These are phyloP conservation scores for Globisporangium mamillatum DNA, from an alignment of 352 stramenopile genomes.

Conservation along the genomic window DNA sequence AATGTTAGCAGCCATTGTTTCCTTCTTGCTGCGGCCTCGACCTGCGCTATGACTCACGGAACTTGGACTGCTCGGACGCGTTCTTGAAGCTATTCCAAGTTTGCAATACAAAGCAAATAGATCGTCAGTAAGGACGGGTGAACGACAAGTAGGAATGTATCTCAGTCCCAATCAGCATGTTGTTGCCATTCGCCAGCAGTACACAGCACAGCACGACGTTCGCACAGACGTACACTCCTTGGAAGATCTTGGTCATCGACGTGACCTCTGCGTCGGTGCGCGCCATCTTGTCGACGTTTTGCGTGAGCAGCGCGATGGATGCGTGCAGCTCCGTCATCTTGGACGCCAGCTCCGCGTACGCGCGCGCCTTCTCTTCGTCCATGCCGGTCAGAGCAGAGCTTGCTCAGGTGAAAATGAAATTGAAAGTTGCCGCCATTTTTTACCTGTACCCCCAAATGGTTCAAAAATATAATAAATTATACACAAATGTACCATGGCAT, in stretches of 20 bases:
- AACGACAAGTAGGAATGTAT: not conserved
- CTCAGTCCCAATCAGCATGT: not conserved
- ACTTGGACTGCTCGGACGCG: constrained; percentile 35
- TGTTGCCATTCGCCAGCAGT: not conserved
- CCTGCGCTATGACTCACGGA: constrained; percentile 17
- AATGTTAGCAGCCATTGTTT: not conserved
- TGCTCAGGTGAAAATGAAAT: not conserved
- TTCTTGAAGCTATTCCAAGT: constrained; percentile 42
- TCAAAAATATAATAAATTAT: too few species aligned
- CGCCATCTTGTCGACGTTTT: constrained; percentile 78
- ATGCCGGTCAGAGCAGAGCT: constrained; percentile 22
- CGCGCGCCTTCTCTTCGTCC: constrained; percentile 68
- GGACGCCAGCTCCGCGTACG: constrained; percentile 62
- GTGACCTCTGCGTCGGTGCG: constrained; percentile 64
- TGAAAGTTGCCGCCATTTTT: too few species aligned
- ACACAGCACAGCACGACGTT: too few species aligned
- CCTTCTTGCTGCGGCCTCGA: not conserved
- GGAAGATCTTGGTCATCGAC: constrained; percentile 74
- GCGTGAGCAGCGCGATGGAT: constrained; percentile 60
- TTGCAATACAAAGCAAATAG: not conserved
- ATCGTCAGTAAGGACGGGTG: not conserved
- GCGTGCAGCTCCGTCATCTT: constrained; percentile 78
- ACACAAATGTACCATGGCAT: too few species aligned
- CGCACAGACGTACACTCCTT: constrained; percentile 50
- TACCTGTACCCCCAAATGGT: too few species aligned